These are phyloP conservation scores for Fusarium heterosporum DNA, from an alignment of 2,329 filamentous ascomycete species.

Conservation along the genomic window DNA sequence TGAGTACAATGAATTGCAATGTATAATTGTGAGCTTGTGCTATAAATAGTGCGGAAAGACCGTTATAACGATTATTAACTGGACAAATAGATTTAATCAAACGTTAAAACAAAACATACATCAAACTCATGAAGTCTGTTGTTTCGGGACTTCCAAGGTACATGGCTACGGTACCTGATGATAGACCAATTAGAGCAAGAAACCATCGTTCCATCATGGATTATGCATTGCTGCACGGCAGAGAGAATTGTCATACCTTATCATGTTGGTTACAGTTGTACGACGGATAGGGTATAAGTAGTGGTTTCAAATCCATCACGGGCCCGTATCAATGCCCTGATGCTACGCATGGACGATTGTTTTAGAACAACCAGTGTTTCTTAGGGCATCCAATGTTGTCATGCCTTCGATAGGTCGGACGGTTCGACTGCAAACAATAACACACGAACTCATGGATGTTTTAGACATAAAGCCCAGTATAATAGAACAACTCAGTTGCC, in stretches of 20 bases:
- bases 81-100: too few relatives aligned
- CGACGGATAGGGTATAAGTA: slow-evolving; percentile 12
- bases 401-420: slow-evolving; percentile 22
- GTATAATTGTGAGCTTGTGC: too few relatives aligned
- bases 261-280: slow-evolving; percentile 9
- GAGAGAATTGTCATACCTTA: slow-evolving; percentile 9
- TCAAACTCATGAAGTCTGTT: not conserved
- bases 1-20: too few relatives aligned
- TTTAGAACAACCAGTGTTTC: slow-evolving; percentile 38
- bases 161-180: not conserved
- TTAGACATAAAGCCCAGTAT: slow-evolving; percentile 22
- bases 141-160: not conserved
- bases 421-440: slow-evolving; percentile 22
- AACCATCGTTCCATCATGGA: slow-evolving; percentile 26
- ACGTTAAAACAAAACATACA: too few relatives aligned
- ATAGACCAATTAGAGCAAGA: slow-evolving; percentile 1
- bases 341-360: slow-evolving; percentile 22
- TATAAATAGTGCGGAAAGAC: too few relatives aligned
- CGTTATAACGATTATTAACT: too few relatives aligned
- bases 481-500: slow-evolving; percentile 19
- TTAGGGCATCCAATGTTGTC: slow-evolving; percentile 28
- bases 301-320: slow-evolving; percentile 22
- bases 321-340: slow-evolving; percentile 19
- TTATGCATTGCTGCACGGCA: slow-evolving; percentile 32
- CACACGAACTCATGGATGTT: slow-evolving; percentile 7